Percentiles rank a stretch among this genome's conserved stretches.
phyloP scores from a whole-genome alignment of 352 stramenopile species.

The Phytophthora ramorum region DNA sequence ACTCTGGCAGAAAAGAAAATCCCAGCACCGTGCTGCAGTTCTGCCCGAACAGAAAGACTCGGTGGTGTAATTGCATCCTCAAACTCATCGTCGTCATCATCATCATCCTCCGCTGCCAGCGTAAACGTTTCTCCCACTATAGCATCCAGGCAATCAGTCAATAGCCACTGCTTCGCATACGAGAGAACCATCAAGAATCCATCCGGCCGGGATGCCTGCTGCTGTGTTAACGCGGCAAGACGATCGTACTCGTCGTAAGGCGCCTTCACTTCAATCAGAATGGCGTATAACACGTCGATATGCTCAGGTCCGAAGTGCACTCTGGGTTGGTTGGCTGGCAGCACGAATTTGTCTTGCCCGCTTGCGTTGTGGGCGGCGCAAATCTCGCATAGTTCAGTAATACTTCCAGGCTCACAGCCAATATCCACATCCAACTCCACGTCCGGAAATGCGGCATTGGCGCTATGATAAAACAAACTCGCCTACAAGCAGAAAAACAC shows the following conservation, averaged over 20 bases:
- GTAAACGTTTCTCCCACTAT: conserved; percentile 55
- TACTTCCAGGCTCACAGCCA: conserved; percentile 40
- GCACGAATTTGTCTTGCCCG: conserved; percentile 16
- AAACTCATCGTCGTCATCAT: conserved; percentile 87
- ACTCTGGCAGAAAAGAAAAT: conserved; percentile 65
- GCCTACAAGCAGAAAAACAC: conserved; percentile 33
- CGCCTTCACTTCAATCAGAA: conserved; percentile 87
- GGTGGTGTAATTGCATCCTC: conserved; percentile 88
- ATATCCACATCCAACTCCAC: conserved; percentile 81
- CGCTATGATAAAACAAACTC: conserved; percentile 80
- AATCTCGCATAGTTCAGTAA: conserved; percentile 44
- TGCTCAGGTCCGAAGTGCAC: conserved; percentile 82
- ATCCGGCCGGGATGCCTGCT: conserved; percentile 78
- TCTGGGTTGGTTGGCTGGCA: conserved; percentile 48
- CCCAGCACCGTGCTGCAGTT: conserved; percentile 52
- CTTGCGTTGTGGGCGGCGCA: conserved; percentile 36
- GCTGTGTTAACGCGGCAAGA: conserved; percentile 69
- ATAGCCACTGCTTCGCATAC: conserved; percentile 88
- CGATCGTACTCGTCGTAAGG: conserved; percentile 89
- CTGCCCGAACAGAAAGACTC: conserved; percentile 67
- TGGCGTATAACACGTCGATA: conserved; percentile 87
- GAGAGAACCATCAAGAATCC: conserved; percentile 86
- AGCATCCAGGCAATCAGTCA: conserved; percentile 79
- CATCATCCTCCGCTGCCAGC: conserved; percentile 58
- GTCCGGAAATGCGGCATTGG: conserved; percentile 81